Percentiles rank a stretch among this genome's conserved stretches.
Conservation (phyloP, 768 basidiomycete species). For the Kwoniella heveanensis region DNA sequence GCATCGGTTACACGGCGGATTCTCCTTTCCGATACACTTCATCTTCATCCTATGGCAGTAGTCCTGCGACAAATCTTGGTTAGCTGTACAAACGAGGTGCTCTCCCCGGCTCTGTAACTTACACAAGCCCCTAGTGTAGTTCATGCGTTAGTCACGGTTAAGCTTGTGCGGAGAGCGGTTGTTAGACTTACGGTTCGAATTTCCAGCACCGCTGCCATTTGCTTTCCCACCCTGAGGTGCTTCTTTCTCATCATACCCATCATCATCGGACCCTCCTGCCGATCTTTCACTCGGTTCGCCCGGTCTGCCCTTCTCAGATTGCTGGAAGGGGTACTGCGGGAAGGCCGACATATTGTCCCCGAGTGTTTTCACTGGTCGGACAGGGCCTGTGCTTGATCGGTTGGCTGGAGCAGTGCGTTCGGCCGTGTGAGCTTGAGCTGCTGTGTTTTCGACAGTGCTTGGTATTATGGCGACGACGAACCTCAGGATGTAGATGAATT, state of each 20-base stretch:
- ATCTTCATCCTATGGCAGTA: conserved; percentile 52
- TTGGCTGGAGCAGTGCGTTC: neutral
- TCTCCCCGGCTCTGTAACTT: conserved; percentile 1
- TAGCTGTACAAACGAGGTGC: no score
- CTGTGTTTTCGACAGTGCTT: no score
- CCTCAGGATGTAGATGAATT: no score
- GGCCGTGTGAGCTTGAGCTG: no score
- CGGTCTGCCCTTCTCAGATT: neutral
- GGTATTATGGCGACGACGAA: no score
- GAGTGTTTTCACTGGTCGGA: no score
- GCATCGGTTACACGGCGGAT: conserved; percentile 48
- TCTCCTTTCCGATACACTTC: conserved; percentile 50
- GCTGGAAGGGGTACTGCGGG: neutral
- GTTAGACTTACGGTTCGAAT: neutral
- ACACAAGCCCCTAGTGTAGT: conserved; percentile 27
- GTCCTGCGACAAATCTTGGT: conserved; percentile 23
- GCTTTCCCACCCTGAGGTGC: neutral
- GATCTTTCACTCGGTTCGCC: conserved; percentile 17
- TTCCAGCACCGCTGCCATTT: conserved; percentile 3
- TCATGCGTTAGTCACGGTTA: no score
- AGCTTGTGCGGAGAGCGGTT: no score
- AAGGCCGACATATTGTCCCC: neutral
- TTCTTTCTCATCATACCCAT: conserved; percentile 11
- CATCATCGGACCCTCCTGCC: conserved; percentile 13
- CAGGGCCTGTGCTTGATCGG: no score